Evolutionary conservation across 1,284 basidiomycete genomes (phyloP).

Genomic region (Paramarasmius palmivorus): DNA sequence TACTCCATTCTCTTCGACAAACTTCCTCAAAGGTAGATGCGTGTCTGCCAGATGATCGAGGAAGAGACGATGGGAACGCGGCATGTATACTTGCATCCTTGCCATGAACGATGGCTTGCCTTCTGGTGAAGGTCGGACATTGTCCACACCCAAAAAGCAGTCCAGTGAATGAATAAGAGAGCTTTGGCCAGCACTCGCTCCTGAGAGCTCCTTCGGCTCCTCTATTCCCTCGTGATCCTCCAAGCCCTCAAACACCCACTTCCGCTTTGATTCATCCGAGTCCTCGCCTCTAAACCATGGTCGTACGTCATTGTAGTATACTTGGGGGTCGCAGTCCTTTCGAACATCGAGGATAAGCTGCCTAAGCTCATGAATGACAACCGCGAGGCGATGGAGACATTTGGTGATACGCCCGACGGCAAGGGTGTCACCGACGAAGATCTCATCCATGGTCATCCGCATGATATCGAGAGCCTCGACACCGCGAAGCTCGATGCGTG

Average conservation of each 20-base stretch:
- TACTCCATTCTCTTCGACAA: slow-evolving; percentile 35
- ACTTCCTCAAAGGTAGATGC: slow-evolving; percentile 56
- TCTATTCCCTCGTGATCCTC: background rate
- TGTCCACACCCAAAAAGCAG: slow-evolving; percentile 87
- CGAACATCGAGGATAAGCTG: slow-evolving; percentile 67
- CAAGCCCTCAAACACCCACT: slow-evolving; percentile 52
- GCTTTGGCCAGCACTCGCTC: slow-evolving; percentile 91
- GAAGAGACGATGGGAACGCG: slow-evolving; percentile 87
- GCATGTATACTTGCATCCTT: slow-evolving; percentile 90
- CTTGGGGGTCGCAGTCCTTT: slow-evolving; percentile 74
- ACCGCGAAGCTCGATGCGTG: slow-evolving; percentile 87
- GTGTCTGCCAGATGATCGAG: slow-evolving; percentile 75
- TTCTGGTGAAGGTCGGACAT: slow-evolving; percentile 41
- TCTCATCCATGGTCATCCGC: slow-evolving; percentile 65
- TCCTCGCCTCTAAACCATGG: slow-evolving; percentile 94
- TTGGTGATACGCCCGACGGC: slow-evolving; percentile 72
- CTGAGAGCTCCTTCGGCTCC: slow-evolving; percentile 73
- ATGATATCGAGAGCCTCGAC: slow-evolving; percentile 86
- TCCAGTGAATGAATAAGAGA: slow-evolving; percentile 88
- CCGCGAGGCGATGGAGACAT: slow-evolving; percentile 70
- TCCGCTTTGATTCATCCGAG: slow-evolving; percentile 54
- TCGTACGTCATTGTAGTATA: slow-evolving; percentile 85
- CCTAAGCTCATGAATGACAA: slow-evolving; percentile 67
- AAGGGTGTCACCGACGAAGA: slow-evolving; percentile 81
- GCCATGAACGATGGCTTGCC: slow-evolving; percentile 59